A percentile compares a stretch with the other conserved stretches of the same genome.
Evolutionary conservation across 2,329 filamentous ascomycete species (phyloP).

Genomic region (Sclerotinia spermophila): DNA sequence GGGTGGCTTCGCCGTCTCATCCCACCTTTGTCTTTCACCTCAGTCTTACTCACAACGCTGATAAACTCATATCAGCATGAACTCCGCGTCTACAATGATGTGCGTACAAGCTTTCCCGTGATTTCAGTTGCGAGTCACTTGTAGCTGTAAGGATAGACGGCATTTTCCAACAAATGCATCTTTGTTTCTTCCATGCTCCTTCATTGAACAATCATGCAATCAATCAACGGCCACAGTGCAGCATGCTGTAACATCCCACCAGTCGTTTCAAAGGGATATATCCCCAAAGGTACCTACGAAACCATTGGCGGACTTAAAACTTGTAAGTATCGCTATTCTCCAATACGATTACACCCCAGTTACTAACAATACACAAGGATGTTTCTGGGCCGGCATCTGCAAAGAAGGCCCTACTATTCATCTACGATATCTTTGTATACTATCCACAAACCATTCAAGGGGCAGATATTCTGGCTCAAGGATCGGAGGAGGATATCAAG

Average conservation of each 20-base stretch:
- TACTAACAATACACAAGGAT: constrained; percentile 31
- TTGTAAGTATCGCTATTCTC: constrained; percentile 36
- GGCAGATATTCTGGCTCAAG: constrained; percentile 58
- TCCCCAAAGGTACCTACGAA: constrained; percentile 53
- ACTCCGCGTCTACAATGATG: no score
- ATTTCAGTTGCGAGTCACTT: neutral
- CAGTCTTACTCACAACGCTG: neutral
- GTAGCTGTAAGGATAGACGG: neutral
- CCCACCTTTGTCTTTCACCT: neutral
- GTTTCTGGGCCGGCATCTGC: constrained; percentile 45
- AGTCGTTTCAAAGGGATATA: constrained; percentile 51
- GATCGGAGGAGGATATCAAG: constrained; percentile 57
- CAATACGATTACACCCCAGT: neutral
- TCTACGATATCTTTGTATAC: constrained; percentile 66
- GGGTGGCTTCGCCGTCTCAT: neutral
- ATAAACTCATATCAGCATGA: neutral
- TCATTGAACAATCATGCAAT: constrained; percentile 18
- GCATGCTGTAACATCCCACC: constrained; percentile 57
- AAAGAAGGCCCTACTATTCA: constrained; percentile 55
- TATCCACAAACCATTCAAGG: constrained; percentile 67
- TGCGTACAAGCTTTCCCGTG: neutral
- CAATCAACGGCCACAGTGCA: constrained; percentile 45
- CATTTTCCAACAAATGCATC: neutral
- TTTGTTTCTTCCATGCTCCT: neutral
- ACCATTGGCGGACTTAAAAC: constrained; percentile 53